Percentiles rank a stretch among this genome's conserved stretches.
Evolutionary conservation across 2,329 filamentous ascomycete species (phyloP).

Genomic region (Pestalotiopsis sp.): DNA sequence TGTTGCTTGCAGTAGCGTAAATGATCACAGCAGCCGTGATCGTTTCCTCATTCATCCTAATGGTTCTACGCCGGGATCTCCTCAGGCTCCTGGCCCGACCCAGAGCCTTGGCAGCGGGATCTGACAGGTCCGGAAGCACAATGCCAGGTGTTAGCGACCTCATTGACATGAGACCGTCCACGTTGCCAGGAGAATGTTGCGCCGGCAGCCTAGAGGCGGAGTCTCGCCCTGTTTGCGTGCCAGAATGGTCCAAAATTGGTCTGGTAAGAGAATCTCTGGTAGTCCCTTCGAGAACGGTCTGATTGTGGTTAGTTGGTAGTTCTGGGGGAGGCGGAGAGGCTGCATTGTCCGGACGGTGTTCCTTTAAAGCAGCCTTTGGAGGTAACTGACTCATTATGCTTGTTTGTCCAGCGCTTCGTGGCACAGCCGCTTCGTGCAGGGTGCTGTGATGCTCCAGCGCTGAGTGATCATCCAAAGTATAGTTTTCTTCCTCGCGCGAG

Average conservation of each 20-base stretch:
- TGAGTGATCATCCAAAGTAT: background rate
- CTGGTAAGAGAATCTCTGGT: slow-evolving; percentile 14
- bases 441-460: background rate
- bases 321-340: background rate
- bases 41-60: slow-evolving; percentile 11
- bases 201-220: background rate
- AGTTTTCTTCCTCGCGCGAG: background rate
- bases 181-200: background rate
- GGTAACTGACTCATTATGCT: slow-evolving; percentile 13
- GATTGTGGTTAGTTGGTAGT: slow-evolving; percentile 1
- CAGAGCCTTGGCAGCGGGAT: slow-evolving; percentile 8
- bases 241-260: slow-evolving; percentile 17
- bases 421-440: background rate
- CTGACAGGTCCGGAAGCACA: slow-evolving; percentile 11
- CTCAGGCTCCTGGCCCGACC: slow-evolving; percentile 12
- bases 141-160: slow-evolving; percentile 9
- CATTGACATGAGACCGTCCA: background rate
- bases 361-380: background rate
- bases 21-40: slow-evolving; percentile 16
- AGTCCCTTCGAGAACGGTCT: slow-evolving; percentile 13
- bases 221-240: slow-evolving; percentile 16
- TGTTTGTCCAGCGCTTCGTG: background rate
- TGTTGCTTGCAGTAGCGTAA: slow-evolving; percentile 12
- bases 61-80: slow-evolving; percentile 3
- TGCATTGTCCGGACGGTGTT: slow-evolving; percentile 6